Conservation (phyloP, 1,139 yeast species). For the Protomyces gravidus region DNA sequence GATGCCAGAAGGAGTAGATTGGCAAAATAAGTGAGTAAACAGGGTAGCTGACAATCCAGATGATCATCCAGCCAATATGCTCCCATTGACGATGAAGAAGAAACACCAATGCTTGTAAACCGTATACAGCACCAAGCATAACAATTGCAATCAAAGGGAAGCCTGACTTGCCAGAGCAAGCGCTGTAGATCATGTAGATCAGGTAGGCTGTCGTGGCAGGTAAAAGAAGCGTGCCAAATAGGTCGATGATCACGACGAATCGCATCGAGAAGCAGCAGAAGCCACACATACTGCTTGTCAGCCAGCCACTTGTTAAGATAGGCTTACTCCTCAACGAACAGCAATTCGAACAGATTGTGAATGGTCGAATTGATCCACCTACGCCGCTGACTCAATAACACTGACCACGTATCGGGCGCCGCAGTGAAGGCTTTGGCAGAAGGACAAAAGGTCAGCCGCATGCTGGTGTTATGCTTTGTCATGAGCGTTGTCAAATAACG, state of each 20-base stretch:
- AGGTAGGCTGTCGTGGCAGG: slow-evolving; percentile 42
- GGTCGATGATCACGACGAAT: slow-evolving; percentile 42
- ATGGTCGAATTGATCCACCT: slow-evolving; percentile 45
- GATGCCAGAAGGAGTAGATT: slow-evolving; percentile 44
- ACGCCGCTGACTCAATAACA: slow-evolving; percentile 42
- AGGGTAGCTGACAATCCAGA: slow-evolving; percentile 42
- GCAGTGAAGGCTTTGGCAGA: slow-evolving; percentile 41
- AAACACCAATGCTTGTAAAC: slow-evolving; percentile 42
- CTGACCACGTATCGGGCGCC: slow-evolving; percentile 41
- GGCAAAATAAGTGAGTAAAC: slow-evolving; percentile 43
- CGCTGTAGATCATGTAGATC: slow-evolving; percentile 40
- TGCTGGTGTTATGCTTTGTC: slow-evolving; percentile 39
- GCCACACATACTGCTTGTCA: slow-evolving; percentile 41
- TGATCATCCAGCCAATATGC: slow-evolving; percentile 44
- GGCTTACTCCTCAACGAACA: slow-evolving; percentile 35
- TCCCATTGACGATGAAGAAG: slow-evolving; percentile 43
- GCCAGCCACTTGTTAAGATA: no score
- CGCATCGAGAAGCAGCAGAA: slow-evolving; percentile 43
- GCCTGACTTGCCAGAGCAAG: slow-evolving; percentile 39
- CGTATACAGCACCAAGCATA: slow-evolving; percentile 42
- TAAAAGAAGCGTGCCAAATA: slow-evolving; percentile 41
- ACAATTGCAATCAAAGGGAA: slow-evolving; percentile 42
- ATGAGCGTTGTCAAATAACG: slow-evolving; percentile 45
- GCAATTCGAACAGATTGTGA: slow-evolving; percentile 42
- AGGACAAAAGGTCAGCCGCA: slow-evolving; percentile 40